phyloP scores from a whole-genome alignment of 768 basidiomycete genomes.

The Russula sp. region DNA sequence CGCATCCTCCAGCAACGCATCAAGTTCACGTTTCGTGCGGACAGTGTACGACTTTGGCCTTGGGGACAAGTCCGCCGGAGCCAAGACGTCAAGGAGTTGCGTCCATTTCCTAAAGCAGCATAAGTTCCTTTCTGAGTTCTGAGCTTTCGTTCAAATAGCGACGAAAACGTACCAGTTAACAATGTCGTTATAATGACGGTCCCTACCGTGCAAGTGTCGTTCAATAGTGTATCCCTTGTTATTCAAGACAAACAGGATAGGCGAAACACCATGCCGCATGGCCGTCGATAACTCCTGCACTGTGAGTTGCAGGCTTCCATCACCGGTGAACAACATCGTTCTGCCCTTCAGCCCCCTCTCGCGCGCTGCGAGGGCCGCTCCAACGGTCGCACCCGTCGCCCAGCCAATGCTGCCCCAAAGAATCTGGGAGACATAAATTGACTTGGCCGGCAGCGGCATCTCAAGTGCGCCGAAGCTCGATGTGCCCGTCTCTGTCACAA shows the following conservation, averaged over 20 bases:
- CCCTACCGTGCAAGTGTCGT: conserved; percentile 64
- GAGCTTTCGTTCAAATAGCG: neutral
- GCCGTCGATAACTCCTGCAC: conserved; percentile 86
- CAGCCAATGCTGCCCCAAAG: conserved; percentile 94
- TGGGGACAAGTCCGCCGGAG: conserved; percentile 47
- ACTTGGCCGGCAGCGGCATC: conserved; percentile 68
- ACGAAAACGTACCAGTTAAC: conserved; percentile 52
- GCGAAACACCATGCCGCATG: conserved; percentile 66
- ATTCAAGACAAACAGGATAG: conserved; percentile 82
- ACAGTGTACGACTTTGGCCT: conserved; percentile 64
- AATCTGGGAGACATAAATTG: conserved; percentile 69
- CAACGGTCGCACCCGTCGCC: conserved; percentile 75
- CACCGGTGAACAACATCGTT: conserved; percentile 82
- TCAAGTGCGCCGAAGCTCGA: conserved; percentile 84
- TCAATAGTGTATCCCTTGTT: conserved; percentile 89
- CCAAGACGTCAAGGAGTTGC: conserved; percentile 56
- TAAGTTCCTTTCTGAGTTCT: conserved; percentile 4
- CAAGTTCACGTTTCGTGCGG: conserved; percentile 62
- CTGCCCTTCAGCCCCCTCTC: conserved; percentile 56
- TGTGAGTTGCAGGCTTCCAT: conserved; percentile 78
- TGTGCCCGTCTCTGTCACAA: conserved; percentile 88
- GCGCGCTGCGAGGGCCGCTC: conserved; percentile 75
- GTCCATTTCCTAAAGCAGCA: conserved; percentile 54
- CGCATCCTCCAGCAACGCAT: conserved; percentile 58
- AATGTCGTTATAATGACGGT: conserved; percentile 84